These are phyloP conservation scores for Porodaedalea pini DNA, from an alignment of 1,284 basidiomycete species.

Conservation along the genomic window DNA sequence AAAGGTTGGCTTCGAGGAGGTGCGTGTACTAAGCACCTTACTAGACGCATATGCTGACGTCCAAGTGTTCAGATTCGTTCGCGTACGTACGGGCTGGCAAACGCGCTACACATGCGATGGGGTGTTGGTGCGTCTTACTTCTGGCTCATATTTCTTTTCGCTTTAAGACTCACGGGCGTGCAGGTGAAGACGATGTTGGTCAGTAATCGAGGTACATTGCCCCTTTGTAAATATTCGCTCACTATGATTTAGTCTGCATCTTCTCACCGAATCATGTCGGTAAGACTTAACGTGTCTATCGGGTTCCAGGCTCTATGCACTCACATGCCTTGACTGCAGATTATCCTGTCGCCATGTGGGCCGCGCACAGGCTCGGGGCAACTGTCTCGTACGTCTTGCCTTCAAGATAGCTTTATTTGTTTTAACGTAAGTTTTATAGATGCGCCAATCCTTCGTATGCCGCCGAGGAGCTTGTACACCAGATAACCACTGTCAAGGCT, in stretches of 20 bases:
- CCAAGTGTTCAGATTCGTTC: conserved; percentile 38
- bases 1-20: conserved; percentile 45
- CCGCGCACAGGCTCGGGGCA: conserved; percentile 66
- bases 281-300: conserved; percentile 26
- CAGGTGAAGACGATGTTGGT: conserved; percentile 49
- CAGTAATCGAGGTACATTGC: conserved; percentile 25
- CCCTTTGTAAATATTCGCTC: not conserved
- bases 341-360: conserved; percentile 73
- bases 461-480: conserved; percentile 58
- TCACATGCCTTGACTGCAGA: conserved; percentile 38
- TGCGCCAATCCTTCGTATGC: conserved; percentile 70
- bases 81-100: conserved; percentile 59
- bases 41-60: not conserved
- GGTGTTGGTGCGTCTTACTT: conserved; percentile 36
- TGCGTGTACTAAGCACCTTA: conserved; percentile 23
- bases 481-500: conserved; percentile 52
- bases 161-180: not conserved
- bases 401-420: not conserved
- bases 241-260: conserved; percentile 48
- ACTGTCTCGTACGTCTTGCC: conserved; percentile 52
- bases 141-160: too few relatives aligned
- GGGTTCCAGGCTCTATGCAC: too few relatives aligned
- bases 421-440: conserved; percentile 30
- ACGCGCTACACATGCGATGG: conserved; percentile 53
- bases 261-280: conserved; percentile 68